Evolutionary conservation across 345 rosid species (phyloP).

Genomic region (Draba incana): DNA sequence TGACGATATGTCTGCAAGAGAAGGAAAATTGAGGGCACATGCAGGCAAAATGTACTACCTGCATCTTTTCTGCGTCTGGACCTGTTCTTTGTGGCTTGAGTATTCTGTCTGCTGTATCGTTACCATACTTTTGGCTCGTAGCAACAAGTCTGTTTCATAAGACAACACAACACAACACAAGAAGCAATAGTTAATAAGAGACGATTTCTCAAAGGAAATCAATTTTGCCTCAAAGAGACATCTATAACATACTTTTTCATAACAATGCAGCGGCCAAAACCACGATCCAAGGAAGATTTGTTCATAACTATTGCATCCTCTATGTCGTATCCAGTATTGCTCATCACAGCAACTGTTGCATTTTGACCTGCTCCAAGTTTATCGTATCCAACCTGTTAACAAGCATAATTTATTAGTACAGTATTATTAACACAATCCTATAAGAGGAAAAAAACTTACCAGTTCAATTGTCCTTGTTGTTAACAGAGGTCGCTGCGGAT

Average conservation of each 20-base stretch:
- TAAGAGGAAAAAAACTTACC: constrained; percentile 48
- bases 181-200: constrained; percentile 25
- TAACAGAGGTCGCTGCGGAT: constrained; percentile 90
- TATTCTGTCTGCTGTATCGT: constrained; percentile 57
- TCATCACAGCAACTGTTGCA: constrained; percentile 98
- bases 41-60: constrained; percentile 53
- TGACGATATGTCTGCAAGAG: constrained; percentile 13
- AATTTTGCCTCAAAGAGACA: constrained; percentile 14
- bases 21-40: constrained; percentile 13
- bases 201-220: constrained; percentile 15
- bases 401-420: constrained; percentile 25
- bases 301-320: constrained; percentile 99
- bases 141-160: constrained; percentile 53
- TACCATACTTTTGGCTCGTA: constrained; percentile 53
- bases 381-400: constrained; percentile 82
- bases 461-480: constrained; percentile 96
- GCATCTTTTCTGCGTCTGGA: constrained; percentile 66
- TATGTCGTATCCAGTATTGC: constrained; percentile 94
- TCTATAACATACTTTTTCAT: constrained; percentile 69
- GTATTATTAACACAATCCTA: constrained; percentile 10
- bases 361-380: constrained; percentile 99
- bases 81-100: constrained; percentile 72
- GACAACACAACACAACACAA: not conserved
- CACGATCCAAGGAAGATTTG: constrained; percentile 94
- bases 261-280: constrained; percentile 96